Percentiles rank a stretch among this genome's conserved stretches.
These are phyloP conservation scores for Periconia macrospinosa DNA, from an alignment of 2,329 filamentous ascomycete species.

Conservation along the genomic window DNA sequence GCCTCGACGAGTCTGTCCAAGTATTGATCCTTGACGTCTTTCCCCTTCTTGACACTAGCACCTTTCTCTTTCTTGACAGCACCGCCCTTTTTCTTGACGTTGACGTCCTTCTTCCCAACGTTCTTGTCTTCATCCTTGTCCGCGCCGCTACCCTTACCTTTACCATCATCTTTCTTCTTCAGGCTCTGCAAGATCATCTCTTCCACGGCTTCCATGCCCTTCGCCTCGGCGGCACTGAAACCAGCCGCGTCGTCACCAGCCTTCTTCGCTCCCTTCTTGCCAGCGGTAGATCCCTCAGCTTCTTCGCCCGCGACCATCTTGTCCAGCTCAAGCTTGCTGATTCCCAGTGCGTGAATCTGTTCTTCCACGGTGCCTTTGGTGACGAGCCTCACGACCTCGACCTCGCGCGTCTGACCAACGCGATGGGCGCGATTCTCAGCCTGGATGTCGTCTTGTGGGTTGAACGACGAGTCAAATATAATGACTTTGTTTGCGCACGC, in stretches of 20 bases:
- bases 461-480: constrained; percentile 96
- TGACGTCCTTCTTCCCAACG: too few species aligned
- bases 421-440: constrained; percentile 96
- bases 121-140: constrained; percentile 2
- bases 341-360: constrained; percentile 85
- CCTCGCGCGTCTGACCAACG: constrained; percentile 85
- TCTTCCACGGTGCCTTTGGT: constrained; percentile 85
- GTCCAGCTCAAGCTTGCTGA: constrained; percentile 91
- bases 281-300: constrained; percentile 26
- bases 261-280: constrained; percentile 10
- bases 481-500: constrained; percentile 96
- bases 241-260: not conserved
- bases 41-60: constrained; percentile 7
- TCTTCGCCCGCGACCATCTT: constrained; percentile 68
- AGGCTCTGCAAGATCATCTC: constrained; percentile 45
- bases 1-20: constrained; percentile 45
- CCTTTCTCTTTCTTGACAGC: not conserved
- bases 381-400: constrained; percentile 87
- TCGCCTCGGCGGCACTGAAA: constrained; percentile 39
- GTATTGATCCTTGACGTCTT: constrained; percentile 47
- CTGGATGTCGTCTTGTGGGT: constrained; percentile 97
- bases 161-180: not conserved
- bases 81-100: too few species aligned
- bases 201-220: constrained; percentile 39
- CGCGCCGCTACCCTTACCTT: not conserved